Base-by-base conservation (phyloP, 805 yeast genomes). In the Lachancea sp. region DNA sequence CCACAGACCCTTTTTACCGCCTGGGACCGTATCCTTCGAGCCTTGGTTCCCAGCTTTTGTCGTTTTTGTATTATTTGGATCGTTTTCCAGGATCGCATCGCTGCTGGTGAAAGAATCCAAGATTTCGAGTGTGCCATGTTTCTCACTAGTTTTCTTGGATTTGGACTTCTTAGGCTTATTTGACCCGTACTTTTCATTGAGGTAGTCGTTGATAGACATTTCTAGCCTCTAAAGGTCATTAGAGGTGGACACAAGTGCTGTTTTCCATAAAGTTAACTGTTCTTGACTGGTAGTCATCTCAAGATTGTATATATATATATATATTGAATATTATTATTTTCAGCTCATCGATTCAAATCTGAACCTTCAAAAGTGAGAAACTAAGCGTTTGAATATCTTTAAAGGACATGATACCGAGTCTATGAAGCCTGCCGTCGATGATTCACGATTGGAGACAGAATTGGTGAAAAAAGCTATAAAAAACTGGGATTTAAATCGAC, bases 171-270 rank as follows among this genome's bases (percentile, higher is more conserved):
- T 41, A 13, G 52, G 52, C 17, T 61, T 64, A 10, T 59, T 50
- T 5, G 60, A 47, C 17, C 73, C 63, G 45, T 77, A 77, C 31
- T 70, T 70, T 49, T 71, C 67, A 7, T 71, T 63, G 34, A 77
- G 58, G 48, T 75, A 76, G 41, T 70, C 74, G 36, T 74, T 67
- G 27, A 75, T 54, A 2, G 77, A 71, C 77, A 72, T 72, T 32
- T 16, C 11, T 32, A 16, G 35, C 19, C 17, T 15, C 16, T 16
- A 9, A 13, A 5, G 11, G 18, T 10, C 16, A 16, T 15, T 16
- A 16, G 13, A n/a, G 7, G 4, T 18, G 11, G 18, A 16, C 15
- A 9, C 11, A 11, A 15, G 16, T 13, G 13, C 11, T 16, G 16
- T 13, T n/a, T 31, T 32, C 18, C 7, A 27, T 35, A 9, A 19